Conservation (phyloP, 164 flowering plant species). For the Cinnamomum chago region DNA sequence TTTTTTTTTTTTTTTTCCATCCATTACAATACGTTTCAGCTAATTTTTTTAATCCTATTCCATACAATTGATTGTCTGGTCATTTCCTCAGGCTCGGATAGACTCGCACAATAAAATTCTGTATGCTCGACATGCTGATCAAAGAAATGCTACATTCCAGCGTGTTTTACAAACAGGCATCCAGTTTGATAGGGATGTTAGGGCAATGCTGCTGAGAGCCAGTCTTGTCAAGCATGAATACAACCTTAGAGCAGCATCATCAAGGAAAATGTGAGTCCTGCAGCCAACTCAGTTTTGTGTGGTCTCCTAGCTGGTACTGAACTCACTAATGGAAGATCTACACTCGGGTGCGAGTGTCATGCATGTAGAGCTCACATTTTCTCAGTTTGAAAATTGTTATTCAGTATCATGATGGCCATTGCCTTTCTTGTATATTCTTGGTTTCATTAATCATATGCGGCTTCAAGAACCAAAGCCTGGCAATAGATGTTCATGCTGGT, state of each 20-base stretch:
- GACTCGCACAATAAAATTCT: slow-evolving; percentile 97
- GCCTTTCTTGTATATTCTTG: not conserved
- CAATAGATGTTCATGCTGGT: too few species aligned
- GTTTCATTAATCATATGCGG: not conserved
- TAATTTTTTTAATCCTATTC: too few species aligned
- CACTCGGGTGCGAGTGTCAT: not conserved
- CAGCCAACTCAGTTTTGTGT: not conserved
- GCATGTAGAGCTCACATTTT: too few species aligned
- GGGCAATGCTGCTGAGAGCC: slow-evolving; percentile 82
- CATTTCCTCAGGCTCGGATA: slow-evolving; percentile 68
- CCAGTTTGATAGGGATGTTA: slow-evolving; percentile 89
- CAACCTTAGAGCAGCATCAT: slow-evolving; percentile 26
- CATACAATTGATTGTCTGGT: not conserved
- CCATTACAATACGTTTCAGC: not conserved
- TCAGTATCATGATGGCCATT: not conserved
- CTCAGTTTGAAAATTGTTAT: too few species aligned
- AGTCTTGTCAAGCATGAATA: slow-evolving; percentile 78
- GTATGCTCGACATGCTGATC: slow-evolving; percentile 96
- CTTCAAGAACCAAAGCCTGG: not conserved
- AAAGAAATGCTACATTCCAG: slow-evolving; percentile 92
- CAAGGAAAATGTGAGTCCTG: slow-evolving; percentile 40
- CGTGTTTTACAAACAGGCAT: slow-evolving; percentile 77
- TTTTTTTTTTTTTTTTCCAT: too few species aligned
- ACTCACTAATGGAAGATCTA: not conserved
- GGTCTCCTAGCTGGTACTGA: not conserved